Percentiles rank a stretch among this genome's conserved stretches.
Conservation (phyloP, 1,139 yeast species). For the Suhomyces panamericanus region DNA sequence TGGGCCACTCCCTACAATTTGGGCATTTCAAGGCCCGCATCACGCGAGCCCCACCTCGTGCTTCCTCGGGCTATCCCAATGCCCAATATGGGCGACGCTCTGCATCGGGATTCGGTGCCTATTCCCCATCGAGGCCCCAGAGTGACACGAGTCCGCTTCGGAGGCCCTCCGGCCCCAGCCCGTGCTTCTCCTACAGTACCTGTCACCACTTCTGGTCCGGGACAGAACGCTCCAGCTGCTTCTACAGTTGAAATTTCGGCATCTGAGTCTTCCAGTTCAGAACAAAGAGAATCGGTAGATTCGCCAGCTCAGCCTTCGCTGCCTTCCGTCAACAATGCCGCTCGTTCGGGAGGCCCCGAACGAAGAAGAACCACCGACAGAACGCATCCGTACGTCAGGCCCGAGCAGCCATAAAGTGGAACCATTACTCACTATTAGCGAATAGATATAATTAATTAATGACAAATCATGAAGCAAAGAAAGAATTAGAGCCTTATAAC, state of each 20-base stretch:
- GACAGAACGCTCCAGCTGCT: neutral
- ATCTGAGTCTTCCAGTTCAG: too few species aligned
- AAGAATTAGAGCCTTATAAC: too few species aligned
- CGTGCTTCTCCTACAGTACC: neutral
- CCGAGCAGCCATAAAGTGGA: constrained; percentile 10
- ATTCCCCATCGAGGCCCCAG: too few species aligned
- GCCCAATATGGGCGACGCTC: constrained; percentile 11
- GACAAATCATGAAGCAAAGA: too few species aligned
- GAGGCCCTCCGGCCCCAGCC: neutral
- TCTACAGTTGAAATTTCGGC: too few species aligned
- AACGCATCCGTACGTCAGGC: constrained; percentile 34
- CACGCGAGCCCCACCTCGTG: constrained; percentile 17
- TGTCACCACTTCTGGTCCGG: neutral
- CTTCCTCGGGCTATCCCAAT: constrained; percentile 37
- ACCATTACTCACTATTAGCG: too few species aligned
- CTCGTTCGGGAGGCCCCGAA: constrained; percentile 30
- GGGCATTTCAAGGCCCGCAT: constrained; percentile 1
- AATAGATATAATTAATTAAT: too few species aligned
- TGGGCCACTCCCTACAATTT: constrained; percentile 34
- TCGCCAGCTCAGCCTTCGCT: neutral
- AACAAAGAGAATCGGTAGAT: neutral
- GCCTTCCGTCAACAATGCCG: neutral
- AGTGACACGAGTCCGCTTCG: neutral
- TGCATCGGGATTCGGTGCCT: neutral
- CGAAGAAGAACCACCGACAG: constrained; percentile 29